These are phyloP conservation scores for Lophiostoma macrostomum DNA, from an alignment of 495 filamentous ascomycete genomes.

Conservation along the genomic window DNA sequence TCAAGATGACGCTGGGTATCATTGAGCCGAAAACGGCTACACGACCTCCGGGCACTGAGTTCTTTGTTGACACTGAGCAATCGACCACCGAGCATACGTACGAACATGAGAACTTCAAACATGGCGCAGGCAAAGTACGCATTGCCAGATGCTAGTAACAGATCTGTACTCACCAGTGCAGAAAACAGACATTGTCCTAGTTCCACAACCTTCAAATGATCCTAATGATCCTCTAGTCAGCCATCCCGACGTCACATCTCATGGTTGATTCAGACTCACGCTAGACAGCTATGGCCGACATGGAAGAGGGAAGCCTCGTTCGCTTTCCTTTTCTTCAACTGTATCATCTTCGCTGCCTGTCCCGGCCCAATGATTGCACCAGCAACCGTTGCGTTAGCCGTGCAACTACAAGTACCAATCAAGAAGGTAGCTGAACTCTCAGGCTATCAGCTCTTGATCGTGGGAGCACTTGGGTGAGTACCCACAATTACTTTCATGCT, in stretches of 20 bases:
- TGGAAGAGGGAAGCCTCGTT: constrained; percentile 22
- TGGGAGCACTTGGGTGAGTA: constrained; percentile 15
- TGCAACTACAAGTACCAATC: constrained; percentile 11
- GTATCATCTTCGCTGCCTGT: constrained; percentile 23
- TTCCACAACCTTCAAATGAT: constrained; percentile 20
- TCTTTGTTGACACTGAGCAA: constrained; percentile 12
- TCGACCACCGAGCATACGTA: constrained; percentile 9
- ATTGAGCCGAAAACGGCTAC: constrained; percentile 6
- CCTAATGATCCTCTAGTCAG: constrained; percentile 24
- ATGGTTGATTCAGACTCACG: too few relatives aligned
- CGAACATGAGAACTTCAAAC: constrained; percentile 19
- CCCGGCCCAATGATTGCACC: constrained; percentile 25
- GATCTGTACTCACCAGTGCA: background rate
- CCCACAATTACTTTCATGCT: too few relatives aligned
- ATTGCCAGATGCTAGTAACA: background rate
- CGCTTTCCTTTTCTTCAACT: constrained; percentile 27
- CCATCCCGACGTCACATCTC: too few relatives aligned
- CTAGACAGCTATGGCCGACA: constrained; percentile 17
- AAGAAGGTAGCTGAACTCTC: constrained; percentile 18
- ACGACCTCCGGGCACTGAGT: constrained; percentile 17
- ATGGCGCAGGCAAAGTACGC: constrained; percentile 16
- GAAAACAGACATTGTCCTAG: constrained; percentile 16
- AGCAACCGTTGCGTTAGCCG: constrained; percentile 15
- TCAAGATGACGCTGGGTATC: constrained; percentile 26
- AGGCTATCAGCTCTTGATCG: constrained; percentile 21